Evolutionary conservation across 331 rosid genomes (phyloP).

Genomic region (Acacia pycnantha): DNA sequence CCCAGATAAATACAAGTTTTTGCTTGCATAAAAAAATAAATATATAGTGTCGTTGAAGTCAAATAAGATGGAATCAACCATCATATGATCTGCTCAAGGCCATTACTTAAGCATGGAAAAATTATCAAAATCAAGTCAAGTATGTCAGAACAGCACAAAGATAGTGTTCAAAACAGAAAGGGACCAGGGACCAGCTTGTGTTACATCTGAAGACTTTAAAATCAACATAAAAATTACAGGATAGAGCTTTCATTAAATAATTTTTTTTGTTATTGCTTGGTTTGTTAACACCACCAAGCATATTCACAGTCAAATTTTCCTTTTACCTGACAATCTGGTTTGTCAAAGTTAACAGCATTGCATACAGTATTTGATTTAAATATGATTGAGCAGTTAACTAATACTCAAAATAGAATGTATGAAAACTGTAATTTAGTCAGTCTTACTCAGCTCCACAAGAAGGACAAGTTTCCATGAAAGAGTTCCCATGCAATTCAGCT

Average conservation of each 20-base stretch:
- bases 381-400: neutral
- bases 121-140: neutral
- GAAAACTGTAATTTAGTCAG: constrained; percentile 9
- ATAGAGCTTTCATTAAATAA: neutral
- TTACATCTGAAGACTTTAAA: neutral
- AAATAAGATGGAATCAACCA: neutral
- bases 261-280: neutral
- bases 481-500: constrained; percentile 93
- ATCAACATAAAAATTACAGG: neutral
- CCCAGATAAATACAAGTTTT: neutral
- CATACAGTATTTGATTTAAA: neutral
- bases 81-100: neutral
- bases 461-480: constrained; percentile 94
- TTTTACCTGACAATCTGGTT: neutral
- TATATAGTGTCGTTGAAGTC: neutral
- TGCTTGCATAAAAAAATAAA: neutral
- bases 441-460: constrained; percentile 91
- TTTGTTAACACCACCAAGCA: neutral
- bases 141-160: neutral
- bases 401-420: neutral
- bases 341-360: neutral
- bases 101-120: neutral
- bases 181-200: neutral
- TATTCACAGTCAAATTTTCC: neutral
- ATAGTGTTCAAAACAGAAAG: neutral